Percentiles rank a stretch among this genome's conserved stretches.
Conservation (phyloP, 257 asterid genomes). For the Solanum neorickii region DNA sequence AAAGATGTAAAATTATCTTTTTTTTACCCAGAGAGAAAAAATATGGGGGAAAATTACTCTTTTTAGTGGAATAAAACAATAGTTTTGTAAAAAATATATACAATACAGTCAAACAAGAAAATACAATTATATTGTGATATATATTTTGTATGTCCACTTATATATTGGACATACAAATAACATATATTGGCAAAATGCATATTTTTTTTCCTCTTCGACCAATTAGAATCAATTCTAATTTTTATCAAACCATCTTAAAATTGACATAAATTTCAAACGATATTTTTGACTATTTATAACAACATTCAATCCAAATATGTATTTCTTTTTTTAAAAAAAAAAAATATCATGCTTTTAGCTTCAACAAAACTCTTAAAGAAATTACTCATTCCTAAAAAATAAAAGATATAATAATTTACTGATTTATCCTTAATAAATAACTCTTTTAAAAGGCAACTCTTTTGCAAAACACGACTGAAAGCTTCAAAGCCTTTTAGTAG, state of each 20-base stretch:
- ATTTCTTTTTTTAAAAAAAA: neutral
- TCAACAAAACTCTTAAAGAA: neutral
- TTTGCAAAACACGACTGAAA: neutral
- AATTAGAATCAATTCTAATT: neutral
- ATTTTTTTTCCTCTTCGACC: neutral
- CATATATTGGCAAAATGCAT: neutral
- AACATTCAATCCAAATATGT: neutral
- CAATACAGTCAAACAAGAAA: neutral
- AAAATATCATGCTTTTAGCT: neutral
- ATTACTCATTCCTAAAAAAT: neutral
- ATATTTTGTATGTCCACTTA: neutral
- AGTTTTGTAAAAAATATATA: neutral
- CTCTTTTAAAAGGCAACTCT: neutral
- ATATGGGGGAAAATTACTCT: neutral
- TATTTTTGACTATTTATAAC: neutral
- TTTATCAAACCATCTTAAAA: neutral
- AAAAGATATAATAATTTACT: neutral
- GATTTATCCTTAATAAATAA: neutral
- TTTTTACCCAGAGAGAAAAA: neutral
- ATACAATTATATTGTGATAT: neutral
- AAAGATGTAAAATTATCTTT: neutral
- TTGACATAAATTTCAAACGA: neutral
- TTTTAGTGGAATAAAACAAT: neutral
- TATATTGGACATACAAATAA: no score
- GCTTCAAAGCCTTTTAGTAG: neutral